Conservation (phyloP, 768 basidiomycete genomes). For the Tulasnella sp. region DNA sequence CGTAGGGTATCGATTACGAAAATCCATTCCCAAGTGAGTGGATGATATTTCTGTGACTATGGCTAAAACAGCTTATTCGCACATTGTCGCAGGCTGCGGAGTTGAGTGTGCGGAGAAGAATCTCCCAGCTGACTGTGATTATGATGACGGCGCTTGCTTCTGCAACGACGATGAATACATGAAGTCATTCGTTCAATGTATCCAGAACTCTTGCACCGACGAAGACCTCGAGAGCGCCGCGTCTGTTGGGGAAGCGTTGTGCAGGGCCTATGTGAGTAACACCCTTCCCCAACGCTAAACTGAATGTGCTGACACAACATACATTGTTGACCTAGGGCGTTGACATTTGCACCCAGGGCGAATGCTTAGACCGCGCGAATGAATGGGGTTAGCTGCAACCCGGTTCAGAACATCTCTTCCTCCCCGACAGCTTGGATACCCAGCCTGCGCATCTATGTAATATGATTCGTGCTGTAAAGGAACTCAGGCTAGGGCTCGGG, state of each 20-base stretch:
- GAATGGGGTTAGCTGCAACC: no score
- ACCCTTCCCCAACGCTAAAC: not conserved
- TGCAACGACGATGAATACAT: not conserved
- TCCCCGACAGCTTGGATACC: no score
- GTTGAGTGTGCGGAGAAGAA: no score
- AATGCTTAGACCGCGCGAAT: not conserved
- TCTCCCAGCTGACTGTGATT: not conserved
- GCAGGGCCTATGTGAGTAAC: not conserved
- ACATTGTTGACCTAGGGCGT: not conserved
- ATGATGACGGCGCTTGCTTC: not conserved
- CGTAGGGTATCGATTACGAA: not conserved
- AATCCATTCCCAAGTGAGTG: not conserved
- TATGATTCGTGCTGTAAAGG: no score
- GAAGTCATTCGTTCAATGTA: not conserved
- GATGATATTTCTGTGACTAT: not conserved
- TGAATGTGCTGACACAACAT: not conserved
- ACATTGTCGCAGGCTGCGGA: not conserved
- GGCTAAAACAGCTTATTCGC: not conserved
- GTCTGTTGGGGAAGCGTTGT: not conserved
- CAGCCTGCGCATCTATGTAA: no score
- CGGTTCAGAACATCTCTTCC: no score
- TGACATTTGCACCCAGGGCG: not conserved
- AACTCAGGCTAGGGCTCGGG: no score
- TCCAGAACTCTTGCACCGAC: not conserved
- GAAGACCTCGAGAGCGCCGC: not conserved